Evolutionary conservation across 2,329 filamentous ascomycete species (phyloP).

Genomic region (Bipolaris oryzae): DNA sequence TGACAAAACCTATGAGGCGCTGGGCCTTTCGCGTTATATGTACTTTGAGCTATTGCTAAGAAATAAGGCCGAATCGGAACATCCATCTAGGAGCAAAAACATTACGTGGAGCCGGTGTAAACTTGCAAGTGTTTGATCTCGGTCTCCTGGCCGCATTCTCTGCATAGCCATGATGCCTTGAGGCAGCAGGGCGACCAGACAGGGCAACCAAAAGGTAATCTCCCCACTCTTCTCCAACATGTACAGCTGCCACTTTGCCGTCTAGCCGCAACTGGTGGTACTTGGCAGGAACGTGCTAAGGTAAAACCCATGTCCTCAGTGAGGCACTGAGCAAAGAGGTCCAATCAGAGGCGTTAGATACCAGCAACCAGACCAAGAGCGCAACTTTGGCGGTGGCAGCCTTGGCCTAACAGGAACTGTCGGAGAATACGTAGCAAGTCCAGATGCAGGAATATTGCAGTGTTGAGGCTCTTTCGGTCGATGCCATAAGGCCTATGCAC

Average conservation of each 20-base stretch:
- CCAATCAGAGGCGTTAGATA: conserved; percentile 16
- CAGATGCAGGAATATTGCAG: conserved; percentile 23
- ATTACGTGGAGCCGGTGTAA: conserved; percentile 7
- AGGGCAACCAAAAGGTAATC: conserved; percentile 11
- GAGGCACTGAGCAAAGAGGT: neutral
- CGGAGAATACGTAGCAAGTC: conserved; percentile 25
- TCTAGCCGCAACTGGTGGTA: conserved; percentile 6
- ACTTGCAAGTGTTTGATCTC: conserved; percentile 25
- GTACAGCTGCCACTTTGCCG: conserved; percentile 11
- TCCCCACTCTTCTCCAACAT: conserved; percentile 25
- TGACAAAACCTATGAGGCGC: conserved; percentile 2
- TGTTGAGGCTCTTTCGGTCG: conserved; percentile 7
- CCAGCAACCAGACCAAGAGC: conserved; percentile 3
- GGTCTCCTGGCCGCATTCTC: conserved; percentile 7
- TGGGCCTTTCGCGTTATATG: conserved; percentile 17
- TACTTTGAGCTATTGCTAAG: conserved; percentile 4
- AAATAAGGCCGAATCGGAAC: conserved; percentile 12
- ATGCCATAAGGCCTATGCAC: conserved; percentile 10
- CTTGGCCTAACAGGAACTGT: conserved; percentile 31
- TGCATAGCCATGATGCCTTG: conserved; percentile 16
- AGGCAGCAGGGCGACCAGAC: conserved; percentile 17
- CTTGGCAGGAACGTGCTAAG: conserved; percentile 10
- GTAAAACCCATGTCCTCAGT: conserved; percentile 6
- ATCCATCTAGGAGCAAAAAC: conserved; percentile 18
- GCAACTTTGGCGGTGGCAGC: conserved; percentile 9